These are phyloP conservation scores for Citrullus mucosospermus DNA, from an alignment of 306 rosid genomes.

Conservation along the genomic window DNA sequence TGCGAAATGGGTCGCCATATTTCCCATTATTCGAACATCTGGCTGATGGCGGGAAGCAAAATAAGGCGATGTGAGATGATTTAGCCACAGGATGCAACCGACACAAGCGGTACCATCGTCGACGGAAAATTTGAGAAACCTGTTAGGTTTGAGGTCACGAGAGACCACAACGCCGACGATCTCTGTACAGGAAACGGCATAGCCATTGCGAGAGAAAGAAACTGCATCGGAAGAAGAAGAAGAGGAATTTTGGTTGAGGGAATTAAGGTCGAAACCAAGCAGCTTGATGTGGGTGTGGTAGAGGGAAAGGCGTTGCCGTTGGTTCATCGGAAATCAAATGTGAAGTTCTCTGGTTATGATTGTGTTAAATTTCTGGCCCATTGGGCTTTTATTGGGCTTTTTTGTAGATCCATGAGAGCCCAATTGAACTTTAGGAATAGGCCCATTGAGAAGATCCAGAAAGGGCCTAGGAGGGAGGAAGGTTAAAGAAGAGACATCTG, in stretches of 20 bases:
- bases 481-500: background rate
- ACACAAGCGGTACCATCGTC: conserved; percentile 68
- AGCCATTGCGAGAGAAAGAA: conserved; percentile 34
- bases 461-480: background rate
- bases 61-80: conserved; percentile 40
- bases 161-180: conserved; percentile 43
- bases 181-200: conserved; percentile 36
- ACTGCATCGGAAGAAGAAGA: conserved; percentile 13
- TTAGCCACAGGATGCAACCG: conserved; percentile 73
- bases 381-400: background rate
- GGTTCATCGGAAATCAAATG: background rate
- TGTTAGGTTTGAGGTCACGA: conserved; percentile 33
- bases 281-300: conserved; percentile 54
- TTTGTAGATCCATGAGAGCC: background rate
- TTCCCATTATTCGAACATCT: conserved; percentile 32
- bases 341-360: background rate
- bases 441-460: background rate
- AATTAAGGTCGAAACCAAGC: conserved; percentile 52
- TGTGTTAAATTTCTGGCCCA: background rate
- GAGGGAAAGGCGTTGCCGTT: conserved; percentile 8
- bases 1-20: conserved; percentile 21
- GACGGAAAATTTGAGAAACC: conserved; percentile 40
- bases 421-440: background rate
- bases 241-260: conserved; percentile 25
- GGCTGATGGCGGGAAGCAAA: conserved; percentile 31